Evolutionary conservation across 768 basidiomycete genomes (phyloP).

Genomic region (Tephrocybe sp.): DNA sequence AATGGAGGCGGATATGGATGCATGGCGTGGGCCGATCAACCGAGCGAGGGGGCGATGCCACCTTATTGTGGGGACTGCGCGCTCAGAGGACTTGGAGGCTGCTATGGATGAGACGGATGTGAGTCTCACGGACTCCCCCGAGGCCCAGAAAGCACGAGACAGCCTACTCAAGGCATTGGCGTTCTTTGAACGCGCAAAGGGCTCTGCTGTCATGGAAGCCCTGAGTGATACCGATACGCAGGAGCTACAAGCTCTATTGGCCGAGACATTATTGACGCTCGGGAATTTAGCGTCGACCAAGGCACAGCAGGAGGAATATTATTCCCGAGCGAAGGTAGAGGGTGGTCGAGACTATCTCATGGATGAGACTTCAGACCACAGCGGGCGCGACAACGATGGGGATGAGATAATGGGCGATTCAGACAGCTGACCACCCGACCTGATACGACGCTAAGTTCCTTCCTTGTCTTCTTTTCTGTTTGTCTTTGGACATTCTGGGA

Average conservation of each 20-base stretch:
- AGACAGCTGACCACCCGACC: conserved; percentile 4
- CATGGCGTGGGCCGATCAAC: conserved; percentile 46
- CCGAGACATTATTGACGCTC: conserved; percentile 58
- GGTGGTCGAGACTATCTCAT: conserved; percentile 39
- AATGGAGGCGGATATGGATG: conserved; percentile 56
- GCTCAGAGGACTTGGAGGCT: conserved; percentile 56
- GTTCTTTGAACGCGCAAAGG: conserved; percentile 42
- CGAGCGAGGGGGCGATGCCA: conserved; percentile 53
- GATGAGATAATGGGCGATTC: conserved; percentile 21
- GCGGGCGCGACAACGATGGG: conserved; percentile 19
- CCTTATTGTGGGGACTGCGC: conserved; percentile 56
- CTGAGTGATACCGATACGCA: conserved; percentile 18
- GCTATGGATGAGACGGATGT: conserved; percentile 44
- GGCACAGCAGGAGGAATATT: conserved; percentile 49
- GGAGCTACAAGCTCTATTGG: conserved; percentile 38
- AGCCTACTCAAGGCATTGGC: conserved; percentile 44
- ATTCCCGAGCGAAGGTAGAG: conserved; percentile 49
- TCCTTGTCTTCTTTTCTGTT: no score
- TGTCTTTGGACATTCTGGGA: no score
- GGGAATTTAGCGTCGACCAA: conserved; percentile 57
- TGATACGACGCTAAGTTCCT: no score
- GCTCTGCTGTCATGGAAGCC: conserved; percentile 19
- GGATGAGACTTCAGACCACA: conserved; percentile 18
- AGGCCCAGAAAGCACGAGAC: conserved; percentile 58
- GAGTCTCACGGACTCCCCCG: conserved; percentile 39